Conservation (phyloP, 2,329 filamentous ascomycete species). For the Dactylonectria macrodidyma region DNA sequence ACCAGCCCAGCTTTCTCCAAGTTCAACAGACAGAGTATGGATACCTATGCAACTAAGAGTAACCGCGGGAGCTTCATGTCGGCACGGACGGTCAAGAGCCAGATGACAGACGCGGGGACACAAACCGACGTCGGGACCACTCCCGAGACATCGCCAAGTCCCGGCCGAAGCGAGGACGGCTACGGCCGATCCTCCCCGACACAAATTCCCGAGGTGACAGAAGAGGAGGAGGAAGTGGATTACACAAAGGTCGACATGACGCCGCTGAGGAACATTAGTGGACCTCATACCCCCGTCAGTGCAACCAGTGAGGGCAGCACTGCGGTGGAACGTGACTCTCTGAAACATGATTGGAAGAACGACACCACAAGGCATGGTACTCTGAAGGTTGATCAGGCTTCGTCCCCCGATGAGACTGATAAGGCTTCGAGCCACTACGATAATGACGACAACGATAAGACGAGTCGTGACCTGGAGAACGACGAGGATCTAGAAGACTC, state of each 20-base stretch:
- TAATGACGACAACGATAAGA: slow-evolving; percentile 45
- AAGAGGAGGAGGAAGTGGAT: slow-evolving; percentile 70
- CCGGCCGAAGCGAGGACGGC: slow-evolving; percentile 68
- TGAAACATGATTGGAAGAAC: slow-evolving; percentile 42
- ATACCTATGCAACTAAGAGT: slow-evolving; percentile 72
- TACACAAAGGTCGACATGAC: slow-evolving; percentile 72
- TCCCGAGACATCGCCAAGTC: slow-evolving; percentile 69
- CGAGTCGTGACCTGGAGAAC: slow-evolving; percentile 45
- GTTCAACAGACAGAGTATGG: slow-evolving; percentile 77
- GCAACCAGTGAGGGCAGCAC: slow-evolving; percentile 42
- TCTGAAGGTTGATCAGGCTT: slow-evolving; percentile 41
- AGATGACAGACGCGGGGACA: slow-evolving; percentile 78
- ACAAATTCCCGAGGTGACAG: slow-evolving; percentile 52
- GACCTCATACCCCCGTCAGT: slow-evolving; percentile 37
- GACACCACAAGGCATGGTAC: slow-evolving; percentile 34
- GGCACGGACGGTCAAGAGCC: slow-evolving; percentile 76
- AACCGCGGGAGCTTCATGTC: slow-evolving; percentile 84
- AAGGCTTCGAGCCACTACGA: slow-evolving; percentile 47
- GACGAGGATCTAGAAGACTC: slow-evolving; percentile 56
- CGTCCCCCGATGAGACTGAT: slow-evolving; percentile 40
- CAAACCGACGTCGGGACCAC: slow-evolving; percentile 72
- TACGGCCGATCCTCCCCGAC: slow-evolving; percentile 59
- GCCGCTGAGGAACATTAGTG: slow-evolving; percentile 63
- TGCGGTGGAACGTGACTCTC: slow-evolving; percentile 38
- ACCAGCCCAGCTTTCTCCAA: slow-evolving; percentile 78